A percentile compares a stretch with the other conserved stretches of the same genome.
These are phyloP conservation scores for Dissophora ornata DNA, from an alignment of 192 early-diverging fungal genomes.

Conservation along the genomic window DNA sequence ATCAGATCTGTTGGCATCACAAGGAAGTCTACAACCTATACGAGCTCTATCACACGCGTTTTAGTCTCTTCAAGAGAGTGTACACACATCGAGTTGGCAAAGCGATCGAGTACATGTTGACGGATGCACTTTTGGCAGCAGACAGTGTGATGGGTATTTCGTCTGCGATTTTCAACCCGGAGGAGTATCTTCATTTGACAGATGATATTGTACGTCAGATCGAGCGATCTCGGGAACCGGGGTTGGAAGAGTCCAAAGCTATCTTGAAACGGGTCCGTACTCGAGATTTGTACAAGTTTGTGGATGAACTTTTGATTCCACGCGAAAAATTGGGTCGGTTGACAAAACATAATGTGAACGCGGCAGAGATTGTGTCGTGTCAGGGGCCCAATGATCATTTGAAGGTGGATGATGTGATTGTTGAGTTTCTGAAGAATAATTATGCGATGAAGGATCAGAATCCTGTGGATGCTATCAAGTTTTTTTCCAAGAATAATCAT, in stretches of 20 bases:
- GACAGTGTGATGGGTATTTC: constrained; percentile 74
- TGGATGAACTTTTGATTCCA: constrained; percentile 79
- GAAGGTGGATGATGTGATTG: constrained; percentile 75
- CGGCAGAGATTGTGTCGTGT: constrained; percentile 69
- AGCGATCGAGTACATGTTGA: constrained; percentile 91
- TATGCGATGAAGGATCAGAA: constrained; percentile 90
- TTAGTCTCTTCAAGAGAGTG: constrained; percentile 82
- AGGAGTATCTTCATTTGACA: constrained; percentile 79
- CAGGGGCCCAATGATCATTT: constrained; percentile 72
- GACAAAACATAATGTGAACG: constrained; percentile 61
- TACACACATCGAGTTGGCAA: constrained; percentile 89
- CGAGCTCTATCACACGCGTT: constrained; percentile 86
- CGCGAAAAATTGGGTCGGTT: constrained; percentile 53
- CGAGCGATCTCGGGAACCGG: constrained; percentile 66
- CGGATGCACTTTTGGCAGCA: constrained; percentile 87
- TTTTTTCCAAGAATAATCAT: constrained; percentile 75
- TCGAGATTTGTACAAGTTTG: constrained; percentile 89
- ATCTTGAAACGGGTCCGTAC: constrained; percentile 81
- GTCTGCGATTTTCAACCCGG: constrained; percentile 69
- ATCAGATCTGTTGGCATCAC: constrained; percentile 89
- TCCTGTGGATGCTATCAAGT: constrained; percentile 86
- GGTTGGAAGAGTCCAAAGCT: constrained; percentile 70
- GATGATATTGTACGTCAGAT: constrained; percentile 85
- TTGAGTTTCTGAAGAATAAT: constrained; percentile 77
- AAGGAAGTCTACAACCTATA: constrained; percentile 93